These are phyloP conservation scores for Hanseniaspora mollemarum DNA, from an alignment of 805 yeast genomes.

Conservation along the genomic window DNA sequence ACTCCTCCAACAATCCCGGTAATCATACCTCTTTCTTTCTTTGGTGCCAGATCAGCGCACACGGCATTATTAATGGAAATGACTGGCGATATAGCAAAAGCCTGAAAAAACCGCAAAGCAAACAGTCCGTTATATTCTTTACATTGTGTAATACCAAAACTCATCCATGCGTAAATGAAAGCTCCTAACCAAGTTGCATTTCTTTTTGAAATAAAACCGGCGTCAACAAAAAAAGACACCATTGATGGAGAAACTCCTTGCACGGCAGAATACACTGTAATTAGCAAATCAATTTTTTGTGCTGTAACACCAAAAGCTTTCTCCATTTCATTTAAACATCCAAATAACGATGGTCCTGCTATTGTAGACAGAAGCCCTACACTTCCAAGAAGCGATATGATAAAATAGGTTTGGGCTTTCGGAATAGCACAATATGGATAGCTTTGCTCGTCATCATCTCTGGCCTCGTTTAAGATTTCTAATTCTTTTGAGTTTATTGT, in stretches of 20 bases:
- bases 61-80: conserved; percentile 60
- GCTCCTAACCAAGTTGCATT: conserved; percentile 51
- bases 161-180: conserved; percentile 45
- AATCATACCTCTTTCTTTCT: conserved; percentile 56
- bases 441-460: conserved; percentile 6
- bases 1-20: conserved; percentile 57
- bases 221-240: conserved; percentile 58
- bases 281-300: conserved; percentile 53
- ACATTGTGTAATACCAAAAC: conserved; percentile 54
- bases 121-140: conserved; percentile 50
- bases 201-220: conserved; percentile 47
- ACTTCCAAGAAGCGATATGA: conserved; percentile 35
- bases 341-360: conserved; percentile 70
- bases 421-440: conserved; percentile 38
- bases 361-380: conserved; percentile 58
- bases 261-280: conserved; percentile 61
- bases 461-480: background rate
- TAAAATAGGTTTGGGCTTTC: conserved; percentile 31
- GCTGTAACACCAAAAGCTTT: conserved; percentile 43
- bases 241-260: conserved; percentile 71
- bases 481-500: background rate
- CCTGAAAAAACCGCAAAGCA: conserved; percentile 62
- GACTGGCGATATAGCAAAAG: conserved; percentile 65
- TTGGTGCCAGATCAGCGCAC: conserved; percentile 60
- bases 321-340: conserved; percentile 54